phyloP scores from a whole-genome alignment of 1,284 basidiomycete genomes.

The Irpex rosettiformis region DNA sequence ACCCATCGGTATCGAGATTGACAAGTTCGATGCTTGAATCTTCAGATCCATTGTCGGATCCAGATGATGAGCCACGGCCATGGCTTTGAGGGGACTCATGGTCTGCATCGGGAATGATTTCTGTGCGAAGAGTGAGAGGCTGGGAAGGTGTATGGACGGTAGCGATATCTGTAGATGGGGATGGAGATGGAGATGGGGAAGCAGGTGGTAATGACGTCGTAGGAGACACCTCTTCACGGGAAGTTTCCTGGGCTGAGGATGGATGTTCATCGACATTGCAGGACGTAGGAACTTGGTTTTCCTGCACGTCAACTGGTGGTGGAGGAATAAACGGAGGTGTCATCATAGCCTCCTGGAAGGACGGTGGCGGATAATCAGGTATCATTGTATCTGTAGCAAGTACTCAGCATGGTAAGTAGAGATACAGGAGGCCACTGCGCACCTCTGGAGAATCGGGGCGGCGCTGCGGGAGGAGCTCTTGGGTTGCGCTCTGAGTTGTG shows the following conservation, averaged over 20 bases:
- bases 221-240: neutral
- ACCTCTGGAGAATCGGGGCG: constrained; percentile 9
- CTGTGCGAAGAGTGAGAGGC: neutral
- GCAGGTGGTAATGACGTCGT: constrained; percentile 6
- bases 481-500: constrained; percentile 25
- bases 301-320: constrained; percentile 3
- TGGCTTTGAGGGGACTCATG: neutral
- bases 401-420: neutral
- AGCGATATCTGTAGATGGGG: neutral
- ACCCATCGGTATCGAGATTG: constrained; percentile 22
- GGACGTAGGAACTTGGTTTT: constrained; percentile 8
- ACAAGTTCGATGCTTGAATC: constrained; percentile 25
- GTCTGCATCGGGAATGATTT: neutral
- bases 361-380: constrained; percentile 56
- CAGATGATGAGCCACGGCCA: neutral
- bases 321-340: constrained; percentile 19
- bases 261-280: neutral
- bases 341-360: constrained; percentile 52
- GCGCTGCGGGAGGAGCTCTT: constrained; percentile 9
- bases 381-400: constrained; percentile 28
- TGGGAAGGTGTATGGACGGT: neutral
- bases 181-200: neutral
- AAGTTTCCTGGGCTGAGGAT: constrained; percentile 6
- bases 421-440: neutral
- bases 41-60: neutral